Evolutionary conservation across 345 rosid species (phyloP), one percentile per base, ranked within the genome.

Genomic region (Gossypium mustelinum): DNA sequence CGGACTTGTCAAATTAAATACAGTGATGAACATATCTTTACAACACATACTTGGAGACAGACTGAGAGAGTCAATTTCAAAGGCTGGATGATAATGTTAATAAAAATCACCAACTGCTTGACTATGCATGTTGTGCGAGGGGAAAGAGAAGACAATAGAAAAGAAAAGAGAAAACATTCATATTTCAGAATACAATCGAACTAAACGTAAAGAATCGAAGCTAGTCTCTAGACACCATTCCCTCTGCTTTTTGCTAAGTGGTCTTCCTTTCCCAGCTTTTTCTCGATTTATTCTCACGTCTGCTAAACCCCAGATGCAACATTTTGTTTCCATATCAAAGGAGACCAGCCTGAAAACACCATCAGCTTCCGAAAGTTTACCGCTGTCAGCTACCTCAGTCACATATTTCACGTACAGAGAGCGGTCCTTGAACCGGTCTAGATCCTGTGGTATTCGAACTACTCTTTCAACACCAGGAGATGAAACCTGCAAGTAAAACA

Each of bases 251-350:
- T 88, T 92, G 85, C 69, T 86, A 55, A 94, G 88, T 52, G 95
- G 97, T 77, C 98, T 92, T 47, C 98, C 98, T 83, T 94, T 92
- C 61, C 97, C 97, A 2, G 88, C 88, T 75, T 89, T 94, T 82
- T 92, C 98, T 75, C 97, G 86, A 74, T 94, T 94, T 17, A 83
- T 70, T 83, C 88, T 82, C 69, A 90, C 95, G 81, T 94, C 81
- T 6, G 98, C 97, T 24, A 90, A 12, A 11, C 98, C 98, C 95
- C 97, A 92, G 34, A 86, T 77, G 82, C 94, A 90, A 70, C 81
- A 75, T 82, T 81, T 79, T 17, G 79, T 70, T 71, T 90, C 92
- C 70, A 82, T 55, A 61, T 94, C 89, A 22, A 86, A 86, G 11
- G 95, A 89, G 75, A 90, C 81, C 3, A 94, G 89, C 80, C 82